Evolutionary conservation across 805 yeast genomes (phyloP).

Genomic region (Cyberlindnera samutprakarnensis): DNA sequence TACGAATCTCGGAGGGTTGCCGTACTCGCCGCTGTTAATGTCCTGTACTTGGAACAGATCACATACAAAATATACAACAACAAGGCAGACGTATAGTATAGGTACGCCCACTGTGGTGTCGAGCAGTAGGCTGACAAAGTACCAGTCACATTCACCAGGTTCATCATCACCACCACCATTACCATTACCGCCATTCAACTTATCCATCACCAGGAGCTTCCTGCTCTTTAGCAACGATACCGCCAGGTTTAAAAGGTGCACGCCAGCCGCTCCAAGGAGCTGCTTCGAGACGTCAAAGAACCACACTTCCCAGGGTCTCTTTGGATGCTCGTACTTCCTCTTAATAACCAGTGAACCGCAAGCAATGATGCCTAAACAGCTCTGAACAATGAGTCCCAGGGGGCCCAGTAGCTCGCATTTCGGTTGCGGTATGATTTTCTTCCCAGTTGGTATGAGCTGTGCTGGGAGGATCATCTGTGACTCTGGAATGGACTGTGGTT

Average conservation of each 20-base stretch:
- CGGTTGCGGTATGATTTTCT: conserved; percentile 10
- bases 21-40: conserved; percentile 45
- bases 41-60: conserved; percentile 26
- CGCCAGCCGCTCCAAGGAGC: conserved; percentile 75
- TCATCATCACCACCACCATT: conserved; percentile 26
- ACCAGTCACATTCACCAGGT: conserved; percentile 88
- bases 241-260: conserved; percentile 71
- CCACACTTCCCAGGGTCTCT: conserved; percentile 89
- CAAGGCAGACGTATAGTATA: conserved; percentile 54
- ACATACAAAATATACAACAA: conserved; percentile 39
- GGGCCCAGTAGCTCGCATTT: conserved; percentile 74
- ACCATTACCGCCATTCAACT: not conserved
- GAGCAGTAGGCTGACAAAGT: conserved; percentile 76
- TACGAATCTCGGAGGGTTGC: conserved; percentile 51
- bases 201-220: conserved; percentile 13
- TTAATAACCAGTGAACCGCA: conserved; percentile 67
- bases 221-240: conserved; percentile 52
- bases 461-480: too few relatives aligned
- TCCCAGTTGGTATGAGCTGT: not conserved
- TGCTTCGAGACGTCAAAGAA: conserved; percentile 85
- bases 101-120: conserved; percentile 96
- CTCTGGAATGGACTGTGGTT: too few relatives aligned
- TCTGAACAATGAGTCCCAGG: conserved; percentile 74
- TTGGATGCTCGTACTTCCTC: conserved; percentile 72
- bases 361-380: conserved; percentile 68